A percentile compares a stretch with the other conserved stretches of the same genome.
phyloP scores from a whole-genome alignment of 2,329 filamentous ascomycete species.

The Chaetothyriales sp. region DNA sequence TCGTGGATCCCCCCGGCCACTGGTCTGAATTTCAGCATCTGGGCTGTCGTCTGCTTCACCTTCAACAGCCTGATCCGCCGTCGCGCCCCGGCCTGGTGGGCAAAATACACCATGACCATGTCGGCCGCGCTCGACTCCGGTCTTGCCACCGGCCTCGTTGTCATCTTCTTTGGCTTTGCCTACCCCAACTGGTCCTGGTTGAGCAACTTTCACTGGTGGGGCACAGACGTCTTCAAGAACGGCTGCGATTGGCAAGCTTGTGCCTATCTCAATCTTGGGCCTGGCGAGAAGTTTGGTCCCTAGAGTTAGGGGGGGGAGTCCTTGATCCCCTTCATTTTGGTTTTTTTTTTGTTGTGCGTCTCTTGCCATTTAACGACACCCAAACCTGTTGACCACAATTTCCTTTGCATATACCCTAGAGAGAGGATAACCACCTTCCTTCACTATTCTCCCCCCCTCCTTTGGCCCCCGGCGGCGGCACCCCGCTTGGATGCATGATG shows the following conservation, averaged over 20 bases:
- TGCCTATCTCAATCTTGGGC: slow-evolving; percentile 48
- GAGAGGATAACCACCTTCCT: too few species aligned
- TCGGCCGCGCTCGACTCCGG: slow-evolving; percentile 72
- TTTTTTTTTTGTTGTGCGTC: background rate
- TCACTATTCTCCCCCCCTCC: too few species aligned
- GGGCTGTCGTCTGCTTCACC: slow-evolving; percentile 65
- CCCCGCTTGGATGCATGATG: too few species aligned
- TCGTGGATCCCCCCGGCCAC: slow-evolving; percentile 76
- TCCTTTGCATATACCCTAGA: too few species aligned
- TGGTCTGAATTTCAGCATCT: slow-evolving; percentile 75
- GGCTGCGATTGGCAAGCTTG: slow-evolving; percentile 79
- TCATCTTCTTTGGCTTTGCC: slow-evolving; percentile 76
- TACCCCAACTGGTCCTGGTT: slow-evolving; percentile 63
- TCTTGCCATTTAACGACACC: background rate
- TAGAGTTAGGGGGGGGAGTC: background rate
- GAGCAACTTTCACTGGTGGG: slow-evolving; percentile 69
- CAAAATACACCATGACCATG: slow-evolving; percentile 80
- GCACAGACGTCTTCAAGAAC: slow-evolving; percentile 68
- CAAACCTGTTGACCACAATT: too few species aligned
- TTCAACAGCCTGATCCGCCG: slow-evolving; percentile 67
- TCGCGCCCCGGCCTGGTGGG: slow-evolving; percentile 63
- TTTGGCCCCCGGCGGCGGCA: too few species aligned
- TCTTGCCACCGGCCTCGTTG: slow-evolving; percentile 64
- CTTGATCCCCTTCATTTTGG: background rate
- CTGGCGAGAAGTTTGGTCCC: slow-evolving; percentile 44